Conservation (phyloP, 1,139 yeast genomes). For the Geotrichum carabidarum region DNA sequence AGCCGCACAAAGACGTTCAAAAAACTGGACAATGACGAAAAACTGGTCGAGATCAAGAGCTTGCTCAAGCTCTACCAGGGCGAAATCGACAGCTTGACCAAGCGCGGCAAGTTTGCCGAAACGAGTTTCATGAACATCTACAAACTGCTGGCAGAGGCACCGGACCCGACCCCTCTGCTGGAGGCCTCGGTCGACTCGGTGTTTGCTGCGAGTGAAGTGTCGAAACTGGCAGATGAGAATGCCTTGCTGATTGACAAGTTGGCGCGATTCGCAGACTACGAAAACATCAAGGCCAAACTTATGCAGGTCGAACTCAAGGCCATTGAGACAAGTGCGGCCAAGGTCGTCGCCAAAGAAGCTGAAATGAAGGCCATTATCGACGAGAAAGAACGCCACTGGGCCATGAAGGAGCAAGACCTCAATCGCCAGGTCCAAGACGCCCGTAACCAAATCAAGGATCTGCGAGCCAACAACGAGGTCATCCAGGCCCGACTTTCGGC, state of each 20-base stretch:
- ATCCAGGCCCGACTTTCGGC: constrained; percentile 31
- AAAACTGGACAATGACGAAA: constrained; percentile 60
- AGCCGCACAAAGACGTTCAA: constrained; percentile 76
- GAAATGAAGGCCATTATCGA: constrained; percentile 41
- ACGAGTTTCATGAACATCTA: constrained; percentile 68
- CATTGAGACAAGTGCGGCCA: constrained; percentile 31
- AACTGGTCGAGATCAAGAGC: constrained; percentile 58
- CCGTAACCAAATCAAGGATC: constrained; percentile 34
- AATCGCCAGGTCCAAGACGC: constrained; percentile 42
- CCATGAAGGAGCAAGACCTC: constrained; percentile 47
- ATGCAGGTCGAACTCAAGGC: constrained; percentile 46
- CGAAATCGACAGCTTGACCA: constrained; percentile 79
- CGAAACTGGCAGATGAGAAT: constrained; percentile 51
- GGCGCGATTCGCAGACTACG: constrained; percentile 70
- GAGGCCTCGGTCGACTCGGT: constrained; percentile 68
- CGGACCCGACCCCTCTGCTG: constrained; percentile 82
- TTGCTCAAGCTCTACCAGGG: constrained; percentile 78
- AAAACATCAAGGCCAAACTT: constrained; percentile 59
- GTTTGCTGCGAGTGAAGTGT: constrained; percentile 52
- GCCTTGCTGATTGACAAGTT: constrained; percentile 55
- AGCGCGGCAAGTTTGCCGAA: constrained; percentile 71
- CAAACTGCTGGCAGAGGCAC: constrained; percentile 76
- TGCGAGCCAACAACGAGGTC: constrained; percentile 28
- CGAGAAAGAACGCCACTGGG: constrained; percentile 41
- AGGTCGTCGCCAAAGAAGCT: constrained; percentile 37